Base-by-base conservation (phyloP, 768 basidiomycete genomes). In the Boletus pseudo-olivaceus region DNA sequence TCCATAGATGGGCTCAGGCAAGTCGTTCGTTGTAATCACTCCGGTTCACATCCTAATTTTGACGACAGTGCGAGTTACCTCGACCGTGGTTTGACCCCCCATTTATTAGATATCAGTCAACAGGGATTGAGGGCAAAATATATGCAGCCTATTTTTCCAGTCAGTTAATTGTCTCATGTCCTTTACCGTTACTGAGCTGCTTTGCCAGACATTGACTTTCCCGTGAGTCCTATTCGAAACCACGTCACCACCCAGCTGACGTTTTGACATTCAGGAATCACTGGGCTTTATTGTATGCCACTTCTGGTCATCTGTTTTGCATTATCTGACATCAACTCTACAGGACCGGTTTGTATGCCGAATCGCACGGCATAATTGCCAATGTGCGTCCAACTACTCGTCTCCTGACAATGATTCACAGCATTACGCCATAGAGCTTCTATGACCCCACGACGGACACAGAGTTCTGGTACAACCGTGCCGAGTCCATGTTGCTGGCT, bases 361-460 rank as follows among this genome's bases (percentile, higher is more conserved):
- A 95, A 69, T 88, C 89, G 20, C 92, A 96, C 67, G 93, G 93
- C 12, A 93, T 97, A 43, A 81, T 97, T 23, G 93, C 83, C 12
- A 97, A 96, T 63, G 90, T 92, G 63, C 23, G 81, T 66, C 3
- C 19, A 27, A 17, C 11, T 7, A 12, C 8, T 37, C 27, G 7
- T 43, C 6, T 48, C 6, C 20, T 45, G 27, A 27, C 39, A 32
- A 12, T 51, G 11, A 42, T 26, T 52, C 12, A 53, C 38, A n/a
- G 12, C 5, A 4, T 41, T 39, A 17, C 9, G 7, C 23, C 40
- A 17, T 62, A 93, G 90, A 88, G 90, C 61, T 97, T 96, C 68
- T 94, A 84, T 82, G 93, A 95, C 68, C 92, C 91, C 0, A 65
- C 63, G 14, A 76, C 77, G 0, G 55, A 78, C 40, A 72, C 74